phyloP scores from a whole-genome alignment of 2,329 filamentous ascomycete genomes.

The Colletotrichum chrysophilum region DNA sequence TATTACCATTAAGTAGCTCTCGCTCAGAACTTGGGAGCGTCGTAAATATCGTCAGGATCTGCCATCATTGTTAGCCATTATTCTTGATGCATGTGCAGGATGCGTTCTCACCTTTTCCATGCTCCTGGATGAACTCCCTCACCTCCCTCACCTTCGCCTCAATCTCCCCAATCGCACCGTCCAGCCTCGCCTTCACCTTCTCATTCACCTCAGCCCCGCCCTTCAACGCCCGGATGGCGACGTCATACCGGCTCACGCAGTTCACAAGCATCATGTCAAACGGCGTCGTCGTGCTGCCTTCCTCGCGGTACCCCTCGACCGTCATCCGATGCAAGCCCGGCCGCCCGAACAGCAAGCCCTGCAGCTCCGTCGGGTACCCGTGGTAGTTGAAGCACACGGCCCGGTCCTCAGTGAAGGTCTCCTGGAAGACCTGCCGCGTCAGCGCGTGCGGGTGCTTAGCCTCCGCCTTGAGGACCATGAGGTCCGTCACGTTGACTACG shows the following conservation, averaged over 20 bases:
- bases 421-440: slow-evolving; percentile 52
- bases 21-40: slow-evolving; percentile 46
- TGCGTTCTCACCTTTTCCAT: slow-evolving; percentile 54
- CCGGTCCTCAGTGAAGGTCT: slow-evolving; percentile 61
- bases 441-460: slow-evolving; percentile 65
- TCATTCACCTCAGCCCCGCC: slow-evolving; percentile 53
- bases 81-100: neutral
- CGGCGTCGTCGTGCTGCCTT: slow-evolving; percentile 70
- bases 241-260: slow-evolving; percentile 62
- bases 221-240: slow-evolving; percentile 58
- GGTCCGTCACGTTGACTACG: slow-evolving; percentile 69
- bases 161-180: slow-evolving; percentile 52
- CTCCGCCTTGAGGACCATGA: slow-evolving; percentile 65
- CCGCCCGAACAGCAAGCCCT: slow-evolving; percentile 66
- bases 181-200: slow-evolving; percentile 47
- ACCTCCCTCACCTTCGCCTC: slow-evolving; percentile 52
- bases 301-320: slow-evolving; percentile 66
- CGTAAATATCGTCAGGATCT: slow-evolving; percentile 60
- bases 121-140: slow-evolving; percentile 54
- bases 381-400: slow-evolving; percentile 72
- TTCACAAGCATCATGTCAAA: slow-evolving; percentile 75
- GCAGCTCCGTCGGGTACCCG: slow-evolving; percentile 65
- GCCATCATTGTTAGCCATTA: slow-evolving; percentile 3
- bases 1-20: neutral
- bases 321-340: slow-evolving; percentile 54